Conservation (phyloP, 2,329 filamentous ascomycete species). For the Magnaporthiopsis poae region DNA sequence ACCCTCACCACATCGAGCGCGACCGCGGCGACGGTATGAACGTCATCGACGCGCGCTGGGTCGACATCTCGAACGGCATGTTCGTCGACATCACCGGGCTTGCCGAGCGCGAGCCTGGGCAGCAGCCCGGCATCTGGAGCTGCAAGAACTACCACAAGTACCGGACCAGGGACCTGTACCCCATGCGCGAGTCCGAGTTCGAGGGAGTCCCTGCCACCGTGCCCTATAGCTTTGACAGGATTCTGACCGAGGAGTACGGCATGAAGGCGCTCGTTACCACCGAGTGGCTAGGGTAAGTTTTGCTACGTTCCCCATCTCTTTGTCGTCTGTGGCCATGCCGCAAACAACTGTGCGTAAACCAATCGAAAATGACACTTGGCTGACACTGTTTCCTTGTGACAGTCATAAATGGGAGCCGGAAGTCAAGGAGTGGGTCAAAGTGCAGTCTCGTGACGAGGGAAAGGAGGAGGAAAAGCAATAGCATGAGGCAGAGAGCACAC, state of each 20-base stretch:
- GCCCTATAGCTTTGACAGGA: constrained; percentile 58
- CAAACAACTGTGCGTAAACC: not conserved
- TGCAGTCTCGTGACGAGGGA: constrained; percentile 4
- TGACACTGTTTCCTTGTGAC: not conserved
- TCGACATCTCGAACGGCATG: constrained; percentile 64
- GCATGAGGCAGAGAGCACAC: not conserved
- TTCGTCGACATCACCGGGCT: constrained; percentile 78
- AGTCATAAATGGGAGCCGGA: constrained; percentile 53
- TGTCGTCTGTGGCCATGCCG: not conserved
- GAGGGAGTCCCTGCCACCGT: constrained; percentile 63
- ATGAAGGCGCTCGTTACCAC: constrained; percentile 50
- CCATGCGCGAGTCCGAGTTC: constrained; percentile 62
- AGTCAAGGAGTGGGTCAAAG: constrained; percentile 50
- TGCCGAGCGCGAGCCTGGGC: constrained; percentile 52
- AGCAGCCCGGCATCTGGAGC: constrained; percentile 56
- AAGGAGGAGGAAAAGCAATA: not conserved
- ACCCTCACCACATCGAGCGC: constrained; percentile 56
- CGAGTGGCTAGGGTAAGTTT: constrained; percentile 51
- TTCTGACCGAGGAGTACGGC: constrained; percentile 57
- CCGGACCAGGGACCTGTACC: constrained; percentile 60
- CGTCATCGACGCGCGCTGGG: constrained; percentile 77
- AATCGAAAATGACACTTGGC: not conserved
- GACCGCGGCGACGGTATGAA: constrained; percentile 59
- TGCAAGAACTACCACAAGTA: constrained; percentile 77
- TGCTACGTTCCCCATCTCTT: constrained; percentile 3